Base-by-base conservation (phyloP, 768 basidiomycete genomes). In the Agaricus subrufescens region DNA sequence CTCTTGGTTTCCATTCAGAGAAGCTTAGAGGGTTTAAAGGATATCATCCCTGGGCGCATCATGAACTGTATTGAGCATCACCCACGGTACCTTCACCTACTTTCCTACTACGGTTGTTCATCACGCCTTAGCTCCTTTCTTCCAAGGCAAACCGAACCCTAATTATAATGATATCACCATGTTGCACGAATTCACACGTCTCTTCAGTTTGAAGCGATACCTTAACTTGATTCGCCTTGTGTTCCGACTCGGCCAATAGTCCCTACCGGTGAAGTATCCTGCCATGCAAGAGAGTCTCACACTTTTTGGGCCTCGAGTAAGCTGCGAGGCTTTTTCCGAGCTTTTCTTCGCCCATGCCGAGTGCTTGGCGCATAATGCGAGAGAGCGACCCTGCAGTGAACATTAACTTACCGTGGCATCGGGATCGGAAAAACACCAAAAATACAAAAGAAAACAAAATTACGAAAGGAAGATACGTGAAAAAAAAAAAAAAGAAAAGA, bases 181-280 rank as follows among this genome's bases (percentile, higher is more conserved):
- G 25, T 10, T n/a, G 15, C 19, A 12, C 5, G 14, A 23, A 11
- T 34, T 56, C 47, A 50, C 47, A 56, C 40, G 40, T 23, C 54
- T 49, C 23, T 11, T 34, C 37, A 29, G 53, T 23, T 39, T 39
- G 31, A 10, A 34, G 34, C 31, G 11, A 26, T n/a, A 14, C 19
- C 44, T 46, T 15, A n/a, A 50, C 50, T 45, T 14, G 15, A 29
- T 37, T 45, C 30, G 45, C 10, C 15, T 25, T 31, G 48, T 25
- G 46, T 56, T 56, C 54, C 54, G 54, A 56, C 27, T 56, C 54
- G 54, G 54, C 46, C 34, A 34, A 49, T 29, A 44, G 40, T 49
- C 54, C 54, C 40, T 56, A 49, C 29, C 47, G 9, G 27, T 56
- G 46, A 42, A 56, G 54, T 42, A 49, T 23, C 29, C 29, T 30